phyloP scores from a whole-genome alignment of 345 rosid genomes.

The Lenwebbia sp. region DNA sequence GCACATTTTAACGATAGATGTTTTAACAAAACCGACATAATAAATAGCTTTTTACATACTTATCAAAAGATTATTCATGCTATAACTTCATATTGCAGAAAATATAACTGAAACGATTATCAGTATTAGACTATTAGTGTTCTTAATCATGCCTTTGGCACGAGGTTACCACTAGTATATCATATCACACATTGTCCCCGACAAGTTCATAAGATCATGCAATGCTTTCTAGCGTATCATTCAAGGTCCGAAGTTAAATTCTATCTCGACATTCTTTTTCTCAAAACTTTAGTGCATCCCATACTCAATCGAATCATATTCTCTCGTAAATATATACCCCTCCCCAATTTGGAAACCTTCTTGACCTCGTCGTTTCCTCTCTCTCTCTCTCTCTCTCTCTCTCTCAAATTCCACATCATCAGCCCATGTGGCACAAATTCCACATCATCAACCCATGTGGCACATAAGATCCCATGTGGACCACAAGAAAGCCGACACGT shows the following conservation, averaged over 20 bases:
- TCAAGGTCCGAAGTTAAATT: neutral
- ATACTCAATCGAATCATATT: neutral
- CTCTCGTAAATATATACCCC: neutral
- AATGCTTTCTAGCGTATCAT: neutral
- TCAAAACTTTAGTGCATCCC: neutral
- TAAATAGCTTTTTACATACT: neutral
- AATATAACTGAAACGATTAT: neutral
- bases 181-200: neutral
- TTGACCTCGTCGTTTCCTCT: neutral
- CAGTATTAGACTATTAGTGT: no score
- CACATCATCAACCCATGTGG: no score
- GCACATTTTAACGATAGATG: neutral
- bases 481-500: neutral
- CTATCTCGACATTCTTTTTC: neutral
- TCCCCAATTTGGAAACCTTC: neutral
- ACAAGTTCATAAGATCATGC: neutral
- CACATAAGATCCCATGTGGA: no score
- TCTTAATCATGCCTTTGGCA: neutral
- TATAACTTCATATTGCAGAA: neutral
- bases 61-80: neutral
- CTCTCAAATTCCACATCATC: neutral
- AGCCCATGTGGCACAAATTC: no score
- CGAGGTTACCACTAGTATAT: neutral
- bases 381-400: neutral
- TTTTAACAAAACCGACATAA: neutral